Evolutionary conservation across 1,139 yeast genomes (phyloP).

Genomic region (Citeromyces siamensis): DNA sequence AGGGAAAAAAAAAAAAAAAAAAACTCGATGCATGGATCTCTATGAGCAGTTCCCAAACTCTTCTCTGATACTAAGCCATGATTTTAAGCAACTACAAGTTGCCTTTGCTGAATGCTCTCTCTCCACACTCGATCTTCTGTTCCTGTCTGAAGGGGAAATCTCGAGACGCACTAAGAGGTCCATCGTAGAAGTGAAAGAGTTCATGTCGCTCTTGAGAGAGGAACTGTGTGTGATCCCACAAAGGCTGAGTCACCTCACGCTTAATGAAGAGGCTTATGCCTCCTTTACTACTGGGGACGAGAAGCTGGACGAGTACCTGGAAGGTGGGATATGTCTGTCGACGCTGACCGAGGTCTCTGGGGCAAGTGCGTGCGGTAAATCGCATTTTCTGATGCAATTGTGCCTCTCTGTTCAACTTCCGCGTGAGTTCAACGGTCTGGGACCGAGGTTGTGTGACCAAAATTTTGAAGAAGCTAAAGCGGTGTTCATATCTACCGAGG

Average conservation of each 20-base stretch:
- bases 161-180: slow-evolving; percentile 4
- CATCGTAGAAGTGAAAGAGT: slow-evolving; percentile 13
- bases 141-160: not conserved
- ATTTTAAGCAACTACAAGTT: no score
- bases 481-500: slow-evolving; percentile 69
- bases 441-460: slow-evolving; percentile 15
- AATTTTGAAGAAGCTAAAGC: slow-evolving; percentile 20
- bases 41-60: no score
- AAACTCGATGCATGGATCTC: no score
- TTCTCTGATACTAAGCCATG: no score
- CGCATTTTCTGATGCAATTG: slow-evolving; percentile 61
- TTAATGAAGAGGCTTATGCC: not conserved
- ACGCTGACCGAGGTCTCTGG: slow-evolving; percentile 75
- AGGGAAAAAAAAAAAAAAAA: no score
- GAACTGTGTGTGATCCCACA: slow-evolving; percentile 2
- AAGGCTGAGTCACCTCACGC: not conserved
- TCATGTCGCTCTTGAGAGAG: slow-evolving; percentile 15
- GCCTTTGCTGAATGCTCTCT: not conserved
- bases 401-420: slow-evolving; percentile 45
- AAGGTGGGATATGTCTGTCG: slow-evolving; percentile 62
- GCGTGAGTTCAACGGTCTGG: slow-evolving; percentile 30
- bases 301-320: slow-evolving; percentile 38
- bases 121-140: slow-evolving; percentile 4
- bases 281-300: slow-evolving; percentile 51
- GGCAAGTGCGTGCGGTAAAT: slow-evolving; percentile 75